A percentile compares a stretch with the other conserved stretches of the same genome.
These are phyloP conservation scores for Stemphylium lycopersici DNA, from an alignment of 2,329 filamentous ascomycete species.

Conservation along the genomic window DNA sequence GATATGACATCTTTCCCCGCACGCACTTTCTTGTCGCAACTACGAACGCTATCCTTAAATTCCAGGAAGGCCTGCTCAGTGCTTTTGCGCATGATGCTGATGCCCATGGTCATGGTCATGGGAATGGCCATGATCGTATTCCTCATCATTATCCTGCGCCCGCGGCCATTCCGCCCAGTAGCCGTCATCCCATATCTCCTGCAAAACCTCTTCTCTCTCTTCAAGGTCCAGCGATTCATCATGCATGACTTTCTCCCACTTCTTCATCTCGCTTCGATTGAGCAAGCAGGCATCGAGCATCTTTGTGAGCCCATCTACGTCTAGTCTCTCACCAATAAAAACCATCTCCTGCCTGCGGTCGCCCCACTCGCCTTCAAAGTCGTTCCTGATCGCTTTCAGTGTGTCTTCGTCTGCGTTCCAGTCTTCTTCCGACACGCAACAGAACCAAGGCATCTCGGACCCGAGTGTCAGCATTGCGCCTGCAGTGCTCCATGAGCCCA, in stretches of 20 bases:
- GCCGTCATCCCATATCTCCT: conserved; percentile 63
- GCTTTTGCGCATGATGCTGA: background rate
- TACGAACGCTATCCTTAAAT: background rate
- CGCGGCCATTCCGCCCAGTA: conserved; percentile 61
- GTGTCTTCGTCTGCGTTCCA: conserved; percentile 59
- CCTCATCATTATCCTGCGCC: conserved; percentile 38
- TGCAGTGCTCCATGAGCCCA: conserved; percentile 68
- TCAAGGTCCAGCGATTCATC: conserved; percentile 34
- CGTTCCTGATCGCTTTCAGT: conserved; percentile 55
- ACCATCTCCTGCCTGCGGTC: conserved; percentile 75
- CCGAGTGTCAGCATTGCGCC: conserved; percentile 68
- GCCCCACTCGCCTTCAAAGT: conserved; percentile 64
- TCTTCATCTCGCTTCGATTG: conserved; percentile 61
- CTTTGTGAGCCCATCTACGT: conserved; percentile 58
- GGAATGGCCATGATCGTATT: conserved; percentile 29
- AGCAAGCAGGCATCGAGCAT: conserved; percentile 67
- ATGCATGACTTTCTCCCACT: conserved; percentile 50
- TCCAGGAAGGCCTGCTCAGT: background rate
- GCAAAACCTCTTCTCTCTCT: conserved; percentile 55
- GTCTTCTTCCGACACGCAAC: conserved; percentile 60
- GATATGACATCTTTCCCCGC: background rate
- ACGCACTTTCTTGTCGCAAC: background rate
- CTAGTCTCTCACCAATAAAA: conserved; percentile 72
- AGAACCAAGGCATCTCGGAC: conserved; percentile 65
- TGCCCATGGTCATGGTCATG: conserved; percentile 15